Evolutionary conservation across 2,329 filamentous ascomycete species (phyloP).

Genomic region (Herpotrichia juniperi): DNA sequence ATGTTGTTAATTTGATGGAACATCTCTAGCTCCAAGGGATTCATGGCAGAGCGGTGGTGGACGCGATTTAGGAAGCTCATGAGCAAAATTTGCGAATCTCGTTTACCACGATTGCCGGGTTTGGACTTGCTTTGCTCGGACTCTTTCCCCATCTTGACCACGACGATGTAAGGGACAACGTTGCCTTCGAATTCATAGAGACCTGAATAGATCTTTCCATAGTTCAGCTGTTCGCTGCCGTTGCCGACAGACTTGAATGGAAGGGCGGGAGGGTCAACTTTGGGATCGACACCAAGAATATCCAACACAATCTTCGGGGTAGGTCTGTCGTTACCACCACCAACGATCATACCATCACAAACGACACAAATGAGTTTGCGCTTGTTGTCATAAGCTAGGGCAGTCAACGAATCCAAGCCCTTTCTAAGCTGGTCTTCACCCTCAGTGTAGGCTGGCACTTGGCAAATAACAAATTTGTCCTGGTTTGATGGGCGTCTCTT

Average conservation of each 20-base stretch:
- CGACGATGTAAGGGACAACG: constrained; percentile 92
- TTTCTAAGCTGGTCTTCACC: constrained; percentile 94
- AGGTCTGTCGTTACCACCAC: constrained; percentile 92
- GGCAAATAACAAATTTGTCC: constrained; percentile 98
- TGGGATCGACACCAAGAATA: constrained; percentile 95
- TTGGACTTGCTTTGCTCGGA: constrained; percentile 90
- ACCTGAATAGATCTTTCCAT: constrained; percentile 97
- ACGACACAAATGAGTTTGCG: constrained; percentile 95
- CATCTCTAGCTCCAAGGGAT: constrained; percentile 93
- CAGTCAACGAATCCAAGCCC: constrained; percentile 91
- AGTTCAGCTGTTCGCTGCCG: constrained; percentile 92
- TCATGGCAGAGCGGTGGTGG: constrained; percentile 93
- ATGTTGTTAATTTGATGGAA: constrained; percentile 99
- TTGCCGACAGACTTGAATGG: constrained; percentile 92
- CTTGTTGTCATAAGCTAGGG: constrained; percentile 97
- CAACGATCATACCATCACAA: constrained; percentile 96
- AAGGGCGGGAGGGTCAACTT: constrained; percentile 91
- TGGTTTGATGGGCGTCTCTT: constrained; percentile 88
- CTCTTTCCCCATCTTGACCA: constrained; percentile 97
- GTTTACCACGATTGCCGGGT: constrained; percentile 97
- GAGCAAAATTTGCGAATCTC: constrained; percentile 93
- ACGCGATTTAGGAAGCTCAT: constrained; percentile 99
- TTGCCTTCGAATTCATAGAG: constrained; percentile 98
- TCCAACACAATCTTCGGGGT: constrained; percentile 98
- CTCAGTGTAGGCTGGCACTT: constrained; percentile 97